phyloP scores from a whole-genome alignment of 306 rosid species.

The Begonia peltatifolia region DNA sequence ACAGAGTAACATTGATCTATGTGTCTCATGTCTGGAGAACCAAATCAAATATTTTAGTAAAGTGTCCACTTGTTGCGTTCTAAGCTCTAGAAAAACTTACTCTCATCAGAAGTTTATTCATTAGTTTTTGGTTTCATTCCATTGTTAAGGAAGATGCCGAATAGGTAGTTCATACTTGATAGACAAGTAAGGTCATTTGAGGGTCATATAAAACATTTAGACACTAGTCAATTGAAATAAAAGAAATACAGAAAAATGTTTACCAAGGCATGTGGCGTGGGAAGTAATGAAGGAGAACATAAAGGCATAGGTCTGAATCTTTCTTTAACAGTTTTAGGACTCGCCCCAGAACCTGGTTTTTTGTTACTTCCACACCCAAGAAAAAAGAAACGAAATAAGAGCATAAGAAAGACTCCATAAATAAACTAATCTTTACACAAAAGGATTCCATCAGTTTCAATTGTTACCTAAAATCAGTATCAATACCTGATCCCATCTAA shows the following conservation, averaged over 20 bases:
- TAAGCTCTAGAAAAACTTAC: too few relatives aligned
- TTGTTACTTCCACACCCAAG: constrained; percentile 43
- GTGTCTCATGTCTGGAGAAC: too few relatives aligned
- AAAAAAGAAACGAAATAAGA: constrained; percentile 14
- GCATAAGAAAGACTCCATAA: background rate
- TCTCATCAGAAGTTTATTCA: too few relatives aligned
- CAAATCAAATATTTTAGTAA: too few relatives aligned
- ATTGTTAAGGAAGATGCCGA: background rate
- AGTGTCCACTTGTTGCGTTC: too few relatives aligned
- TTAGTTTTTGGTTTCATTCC: too few relatives aligned
- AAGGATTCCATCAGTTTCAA: too few relatives aligned
- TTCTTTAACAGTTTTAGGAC: constrained; percentile 40
- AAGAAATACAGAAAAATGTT: constrained; percentile 12
- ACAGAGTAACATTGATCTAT: too few relatives aligned
- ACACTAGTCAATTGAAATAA: constrained; percentile 8
- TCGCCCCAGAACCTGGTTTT: constrained; percentile 34
- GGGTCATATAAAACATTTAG: constrained; percentile 4
- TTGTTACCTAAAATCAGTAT: too few relatives aligned
- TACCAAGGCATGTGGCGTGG: constrained; percentile 97
- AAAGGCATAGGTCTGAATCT: constrained; percentile 92
- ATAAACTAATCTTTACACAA: too few relatives aligned
- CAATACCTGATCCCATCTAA: background rate
- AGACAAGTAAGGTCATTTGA: too few relatives aligned
- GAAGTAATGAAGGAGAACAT: constrained; percentile 83
- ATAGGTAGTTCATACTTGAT: background rate